Evolutionary conservation across 1,284 basidiomycete genomes (phyloP).

Genomic region (Cutaneotrichosporon sp.): DNA sequence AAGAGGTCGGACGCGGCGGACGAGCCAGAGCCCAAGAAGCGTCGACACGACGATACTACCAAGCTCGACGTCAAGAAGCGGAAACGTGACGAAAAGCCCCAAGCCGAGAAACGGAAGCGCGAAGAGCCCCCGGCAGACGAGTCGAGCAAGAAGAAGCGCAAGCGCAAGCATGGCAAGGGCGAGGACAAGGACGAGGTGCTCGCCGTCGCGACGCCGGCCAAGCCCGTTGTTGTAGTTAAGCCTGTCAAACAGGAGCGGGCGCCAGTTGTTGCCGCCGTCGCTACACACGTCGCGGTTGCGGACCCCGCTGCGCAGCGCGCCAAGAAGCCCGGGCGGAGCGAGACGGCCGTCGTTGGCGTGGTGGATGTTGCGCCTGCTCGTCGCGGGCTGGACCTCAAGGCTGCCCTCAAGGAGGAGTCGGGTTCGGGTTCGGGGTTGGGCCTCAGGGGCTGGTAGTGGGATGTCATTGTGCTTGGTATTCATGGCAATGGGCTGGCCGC

Average conservation of each 20-base stretch:
- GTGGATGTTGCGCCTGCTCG: conserved; percentile 26
- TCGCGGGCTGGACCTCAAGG: conserved; percentile 31
- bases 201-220: background rate
- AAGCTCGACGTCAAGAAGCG: background rate
- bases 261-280: conserved; percentile 9
- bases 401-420: conserved; percentile 17
- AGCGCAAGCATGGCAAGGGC: conserved; percentile 20
- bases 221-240: conserved; percentile 5
- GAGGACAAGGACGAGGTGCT: conserved; percentile 3
- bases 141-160: conserved; percentile 23
- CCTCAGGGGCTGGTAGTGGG: background rate
- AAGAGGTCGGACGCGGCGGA: conserved; percentile 2
- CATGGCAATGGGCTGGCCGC: background rate
- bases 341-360: conserved; percentile 35
- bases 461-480: background rate
- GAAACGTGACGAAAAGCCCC: conserved; percentile 3
- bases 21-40: background rate
- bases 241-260: conserved; percentile 4
- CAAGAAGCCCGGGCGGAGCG: conserved; percentile 18
- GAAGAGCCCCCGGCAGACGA: background rate
- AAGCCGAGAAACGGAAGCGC: conserved; percentile 19
- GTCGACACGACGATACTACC: background rate
- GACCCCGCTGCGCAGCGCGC: conserved; percentile 14
- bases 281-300: conserved; percentile 12
- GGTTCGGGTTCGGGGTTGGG: background rate